Base-by-base conservation (phyloP, 768 basidiomycete genomes). In the Trametes coccinea region DNA sequence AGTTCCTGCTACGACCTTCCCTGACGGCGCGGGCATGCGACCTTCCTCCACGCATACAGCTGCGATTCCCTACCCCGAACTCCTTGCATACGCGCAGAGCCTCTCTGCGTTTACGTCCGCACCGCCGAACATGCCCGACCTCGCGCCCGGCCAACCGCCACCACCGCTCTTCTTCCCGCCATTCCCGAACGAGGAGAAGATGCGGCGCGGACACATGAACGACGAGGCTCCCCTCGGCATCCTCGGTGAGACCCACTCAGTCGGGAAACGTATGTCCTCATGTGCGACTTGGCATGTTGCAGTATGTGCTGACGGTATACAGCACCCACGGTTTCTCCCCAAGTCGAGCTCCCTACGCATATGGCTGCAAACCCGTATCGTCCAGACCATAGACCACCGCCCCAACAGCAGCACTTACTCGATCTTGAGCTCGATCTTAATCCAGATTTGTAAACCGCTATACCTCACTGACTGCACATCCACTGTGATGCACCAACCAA, bases 111-210 rank as follows among this genome's bases (percentile, higher is more conserved):
- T 93, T 74, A 92, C 92, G 5, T 92, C 92, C 37, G 92, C 92
- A 9, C 92, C 92, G 7, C 92, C 92, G 9, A 92, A 91, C 69
- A 89, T 92, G 85, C 90, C 90, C 22, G 90, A 91, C 67, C 80
- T 86, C 49, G 78, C 79, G 29, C 86, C 88, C 0, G 88, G 88
- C 8, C 90, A 89, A 66, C 86, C 86, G 10, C 88, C 89, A 0
- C 86, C 87, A 16, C 89, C 88, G 16, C 70, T 91, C 44, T 93
- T 94, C 80, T 92, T 93, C 76, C 92, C 92, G 40, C 93, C 93
- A 10, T 94, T 93, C 73, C 92, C 92, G 0, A 93, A 92, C 69
- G 92, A 93, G 75, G 92, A 93, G 72, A 93, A 92, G 74, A 92
- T 94, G 90, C 86, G 92, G 53, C 82, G 87, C 29, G 92, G 92